A percentile compares a stretch with the other conserved stretches of the same genome.
Evolutionary conservation across 306 rosid genomes (phyloP).

Genomic region (Boehmeria nivea): DNA sequence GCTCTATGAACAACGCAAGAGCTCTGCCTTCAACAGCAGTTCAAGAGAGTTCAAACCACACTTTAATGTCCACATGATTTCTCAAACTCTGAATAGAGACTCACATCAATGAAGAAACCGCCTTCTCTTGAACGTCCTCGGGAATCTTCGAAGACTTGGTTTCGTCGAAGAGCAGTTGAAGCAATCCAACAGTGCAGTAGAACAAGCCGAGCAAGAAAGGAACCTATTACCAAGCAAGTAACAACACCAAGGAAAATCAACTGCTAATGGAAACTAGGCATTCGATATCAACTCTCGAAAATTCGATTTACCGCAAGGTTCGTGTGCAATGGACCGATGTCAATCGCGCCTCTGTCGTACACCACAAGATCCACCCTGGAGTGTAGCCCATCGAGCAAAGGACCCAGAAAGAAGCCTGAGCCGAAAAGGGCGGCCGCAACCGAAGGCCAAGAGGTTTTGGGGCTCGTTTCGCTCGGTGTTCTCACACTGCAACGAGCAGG

Average conservation of each 20-base stretch:
- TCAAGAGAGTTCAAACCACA: too few relatives aligned
- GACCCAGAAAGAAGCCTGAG: constrained; percentile 62
- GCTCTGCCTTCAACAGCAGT: constrained; percentile 41
- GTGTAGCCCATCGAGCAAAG: constrained; percentile 78
- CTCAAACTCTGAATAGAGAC: too few relatives aligned
- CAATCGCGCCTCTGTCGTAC: constrained; percentile 46
- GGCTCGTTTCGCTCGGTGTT: constrained; percentile 25
- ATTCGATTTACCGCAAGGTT: constrained; percentile 40
- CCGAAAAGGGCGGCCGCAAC: constrained; percentile 57
- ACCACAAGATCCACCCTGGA: constrained; percentile 72
- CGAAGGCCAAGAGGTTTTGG: constrained; percentile 44
- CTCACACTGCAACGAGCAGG: constrained; percentile 31
- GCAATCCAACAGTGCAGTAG: constrained; percentile 64
- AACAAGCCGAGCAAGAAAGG: constrained; percentile 72
- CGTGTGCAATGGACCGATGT: constrained; percentile 58
- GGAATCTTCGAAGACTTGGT: constrained; percentile 28
- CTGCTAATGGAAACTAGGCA: too few relatives aligned
- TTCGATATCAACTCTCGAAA: too few relatives aligned
- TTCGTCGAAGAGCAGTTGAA: constrained; percentile 62
- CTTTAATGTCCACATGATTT: too few relatives aligned
- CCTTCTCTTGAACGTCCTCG: constrained; percentile 34
- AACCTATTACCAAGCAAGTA: constrained; percentile 48
- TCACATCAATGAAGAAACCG: constrained; percentile 48
- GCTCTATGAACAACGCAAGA: constrained; percentile 53
- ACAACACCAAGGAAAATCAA: too few relatives aligned